These are phyloP conservation scores for Daldinia loculata DNA, from an alignment of 495 filamentous ascomycete species.

Conservation along the genomic window DNA sequence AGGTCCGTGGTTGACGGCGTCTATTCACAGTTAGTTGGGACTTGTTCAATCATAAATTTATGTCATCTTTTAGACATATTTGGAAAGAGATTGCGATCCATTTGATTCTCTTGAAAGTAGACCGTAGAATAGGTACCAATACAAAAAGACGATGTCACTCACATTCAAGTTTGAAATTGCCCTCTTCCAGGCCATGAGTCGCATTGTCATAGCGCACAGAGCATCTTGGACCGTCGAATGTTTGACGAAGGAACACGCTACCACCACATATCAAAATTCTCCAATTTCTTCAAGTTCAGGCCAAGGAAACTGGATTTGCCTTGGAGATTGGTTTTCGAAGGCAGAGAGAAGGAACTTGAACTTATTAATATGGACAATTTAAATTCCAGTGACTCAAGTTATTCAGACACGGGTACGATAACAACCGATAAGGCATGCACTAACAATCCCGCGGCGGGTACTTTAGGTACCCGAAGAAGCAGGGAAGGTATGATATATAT, in stretches of 20 bases:
- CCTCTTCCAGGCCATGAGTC: constrained; percentile 44
- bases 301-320: not conserved
- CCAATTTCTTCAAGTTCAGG: not conserved
- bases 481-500: not conserved
- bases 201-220: constrained; percentile 45
- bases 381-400: constrained; percentile 37
- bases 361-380: constrained; percentile 19
- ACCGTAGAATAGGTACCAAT: not conserved
- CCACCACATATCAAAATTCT: constrained; percentile 21
- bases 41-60: not conserved
- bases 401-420: constrained; percentile 7
- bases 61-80: not conserved
- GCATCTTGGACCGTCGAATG: constrained; percentile 35
- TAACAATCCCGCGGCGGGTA: constrained; percentile 13
- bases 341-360: constrained; percentile 9
- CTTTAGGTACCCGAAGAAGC: not conserved
- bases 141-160: constrained; percentile 24
- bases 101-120: not conserved
- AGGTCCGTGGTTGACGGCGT: constrained; percentile 39
- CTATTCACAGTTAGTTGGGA: constrained; percentile 26
- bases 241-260: constrained; percentile 18
- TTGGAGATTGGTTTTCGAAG: not conserved
- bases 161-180: constrained; percentile 44
- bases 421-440: constrained; percentile 25
- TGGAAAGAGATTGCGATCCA: not conserved